Conservation (phyloP, 164 flowering plant genomes). For the Umbellularia californica region DNA sequence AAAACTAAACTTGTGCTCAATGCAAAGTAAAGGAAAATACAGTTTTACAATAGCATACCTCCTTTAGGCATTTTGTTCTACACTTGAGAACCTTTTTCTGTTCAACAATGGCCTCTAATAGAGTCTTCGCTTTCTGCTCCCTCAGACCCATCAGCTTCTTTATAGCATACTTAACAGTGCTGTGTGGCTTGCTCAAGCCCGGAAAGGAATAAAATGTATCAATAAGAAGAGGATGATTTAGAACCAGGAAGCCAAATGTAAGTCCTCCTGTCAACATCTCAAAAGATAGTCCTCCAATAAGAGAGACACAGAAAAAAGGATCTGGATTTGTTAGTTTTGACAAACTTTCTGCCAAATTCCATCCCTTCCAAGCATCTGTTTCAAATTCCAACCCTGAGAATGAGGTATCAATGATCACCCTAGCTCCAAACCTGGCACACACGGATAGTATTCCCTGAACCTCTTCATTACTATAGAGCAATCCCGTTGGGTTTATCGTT, state of each 20-base stretch:
- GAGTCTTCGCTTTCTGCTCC: constrained; percentile 42
- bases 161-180: constrained; percentile 68
- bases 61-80: constrained; percentile 52
- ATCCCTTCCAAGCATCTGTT: constrained; percentile 38
- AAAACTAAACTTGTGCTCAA: not conserved
- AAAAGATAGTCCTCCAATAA: constrained; percentile 78
- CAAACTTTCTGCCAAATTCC: constrained; percentile 61
- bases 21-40: not conserved
- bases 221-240: constrained; percentile 49
- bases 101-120: constrained; percentile 41
- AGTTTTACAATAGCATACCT: constrained; percentile 43
- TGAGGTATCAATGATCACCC: constrained; percentile 80
- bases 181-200: constrained; percentile 80
- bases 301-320: constrained; percentile 48
- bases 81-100: constrained; percentile 39
- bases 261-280: constrained; percentile 76
- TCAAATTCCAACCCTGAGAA: constrained; percentile 80
- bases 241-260: constrained; percentile 65
- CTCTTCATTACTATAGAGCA: constrained; percentile 66
- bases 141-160: constrained; percentile 63
- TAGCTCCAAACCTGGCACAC: constrained; percentile 76
- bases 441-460: constrained; percentile 47
- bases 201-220: constrained; percentile 60
- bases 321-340: constrained; percentile 34
- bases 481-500: constrained; percentile 81